phyloP scores from a whole-genome alignment of 225 moss, liverwort and hornwort genomes.

The Pseudoscleropodium purum region DNA sequence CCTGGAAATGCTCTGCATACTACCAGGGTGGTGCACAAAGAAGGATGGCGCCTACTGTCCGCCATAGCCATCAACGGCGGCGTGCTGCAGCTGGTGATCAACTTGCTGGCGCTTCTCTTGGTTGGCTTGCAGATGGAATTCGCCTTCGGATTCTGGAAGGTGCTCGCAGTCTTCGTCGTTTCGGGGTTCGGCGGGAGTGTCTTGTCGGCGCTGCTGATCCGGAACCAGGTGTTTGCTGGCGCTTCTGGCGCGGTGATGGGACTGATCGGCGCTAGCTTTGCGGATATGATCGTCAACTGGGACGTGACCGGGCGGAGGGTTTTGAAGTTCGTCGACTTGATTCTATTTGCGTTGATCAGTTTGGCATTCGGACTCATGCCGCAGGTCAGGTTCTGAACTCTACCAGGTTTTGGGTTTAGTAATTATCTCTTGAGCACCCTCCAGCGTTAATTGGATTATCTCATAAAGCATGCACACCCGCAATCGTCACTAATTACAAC shows the following conservation, averaged over 20 bases:
- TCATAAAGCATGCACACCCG: not conserved
- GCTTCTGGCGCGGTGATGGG: constrained; percentile 81
- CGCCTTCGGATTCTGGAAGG: constrained; percentile 26
- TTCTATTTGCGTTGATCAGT: constrained; percentile 36
- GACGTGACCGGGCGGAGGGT: constrained; percentile 6
- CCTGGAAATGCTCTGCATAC: not conserved
- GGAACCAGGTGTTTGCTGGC: constrained; percentile 59
- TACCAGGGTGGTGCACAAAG: constrained; percentile 1
- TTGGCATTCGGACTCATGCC: constrained; percentile 80
- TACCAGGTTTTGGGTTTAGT: not conserved
- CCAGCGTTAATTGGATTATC: not conserved
- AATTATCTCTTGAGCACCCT: not conserved
- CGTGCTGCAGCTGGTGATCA: constrained; percentile 65
- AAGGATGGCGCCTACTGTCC: constrained; percentile 72
- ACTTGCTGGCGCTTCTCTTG: constrained; percentile 54
- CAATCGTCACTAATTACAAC: not conserved
- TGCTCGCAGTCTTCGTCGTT: constrained; percentile 27
- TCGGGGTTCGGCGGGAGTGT: constrained; percentile 80
- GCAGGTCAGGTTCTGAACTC: constrained; percentile 17
- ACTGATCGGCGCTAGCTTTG: constrained; percentile 54
- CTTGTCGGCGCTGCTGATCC: constrained; percentile 50
- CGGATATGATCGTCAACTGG: constrained; percentile 65
- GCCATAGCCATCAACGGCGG: constrained; percentile 66
- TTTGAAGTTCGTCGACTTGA: constrained; percentile 14
- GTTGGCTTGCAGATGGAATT: constrained; percentile 54